Evolutionary conservation across 768 basidiomycete genomes (phyloP), one percentile per base, ranked within the genome.

Genomic region (Lentinula guzmanii): DNA sequence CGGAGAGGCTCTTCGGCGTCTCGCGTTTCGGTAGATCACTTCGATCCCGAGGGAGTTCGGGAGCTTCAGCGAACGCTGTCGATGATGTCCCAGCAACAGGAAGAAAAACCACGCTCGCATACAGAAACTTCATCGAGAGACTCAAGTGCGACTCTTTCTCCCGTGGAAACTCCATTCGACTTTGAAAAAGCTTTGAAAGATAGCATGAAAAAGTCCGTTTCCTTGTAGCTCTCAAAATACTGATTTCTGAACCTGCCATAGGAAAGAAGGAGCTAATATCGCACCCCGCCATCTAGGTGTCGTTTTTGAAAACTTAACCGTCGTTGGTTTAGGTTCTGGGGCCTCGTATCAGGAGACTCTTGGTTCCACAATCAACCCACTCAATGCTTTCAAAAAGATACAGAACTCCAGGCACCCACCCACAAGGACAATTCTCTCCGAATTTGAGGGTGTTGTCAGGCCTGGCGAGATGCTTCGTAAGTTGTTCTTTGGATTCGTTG

Each of bases 381-480:
- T 75, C 21, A 70, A 80, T 39, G 67, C 84, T 9, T 3, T 82
- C 3, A 71, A 75, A 34, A 71, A 68, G 4, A 65, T 90, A 1
- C 78, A 77, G 35, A 74, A 74, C 1, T 53, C 76, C 5, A 77
- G 84, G 34, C 85, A 90, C 54, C 88, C 91, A 1, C 82, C 84
- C 9, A 70, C 87, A 1, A 80, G 85, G 21, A 82, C 79, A 61
- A 89, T 91, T 52, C 73, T 92, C 39, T 75, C 77, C 18, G 80
- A 77, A 13, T 86, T 91, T 62, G 83, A 87, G 43, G 89, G 88
- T 8, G 76, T 83, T 1, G 77, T 90, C 11, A 77, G 82, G 4
- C 82, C 87, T 0, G 87, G 88, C 15, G 88, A 91, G 73, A 90
- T 92, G 90, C 78, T 90, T 75, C 77, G 91, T 86, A 67, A 65